Evolutionary conservation across 2,329 filamentous ascomycete genomes (phyloP).

Genomic region (Fusarium sambucinum): DNA sequence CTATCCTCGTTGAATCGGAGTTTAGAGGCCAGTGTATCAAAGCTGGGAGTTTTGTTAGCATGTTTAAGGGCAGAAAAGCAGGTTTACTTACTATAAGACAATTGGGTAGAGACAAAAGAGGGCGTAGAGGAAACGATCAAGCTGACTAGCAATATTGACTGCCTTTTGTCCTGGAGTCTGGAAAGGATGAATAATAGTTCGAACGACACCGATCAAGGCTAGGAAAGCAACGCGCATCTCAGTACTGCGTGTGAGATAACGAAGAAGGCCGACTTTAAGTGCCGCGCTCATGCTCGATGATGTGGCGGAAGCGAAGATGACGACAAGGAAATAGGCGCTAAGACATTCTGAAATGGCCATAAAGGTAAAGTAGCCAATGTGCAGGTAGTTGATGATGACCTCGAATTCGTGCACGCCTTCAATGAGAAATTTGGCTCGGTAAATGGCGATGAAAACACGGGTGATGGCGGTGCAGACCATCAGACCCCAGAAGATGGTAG

Average conservation of each 20-base stretch:
- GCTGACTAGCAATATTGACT: conserved; percentile 52
- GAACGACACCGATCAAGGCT: conserved; percentile 53
- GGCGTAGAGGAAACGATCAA: conserved; percentile 57
- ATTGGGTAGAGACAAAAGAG: conserved; percentile 57
- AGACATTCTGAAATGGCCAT: conserved; percentile 57
- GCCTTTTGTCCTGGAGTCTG: conserved; percentile 54
- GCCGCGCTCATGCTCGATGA: conserved; percentile 43
- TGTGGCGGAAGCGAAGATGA: conserved; percentile 52
- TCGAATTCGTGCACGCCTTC: conserved; percentile 39
- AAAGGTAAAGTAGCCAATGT: conserved; percentile 57
- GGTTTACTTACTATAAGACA: conserved; percentile 53
- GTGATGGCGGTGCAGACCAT: conserved; percentile 64
- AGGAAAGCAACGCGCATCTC: conserved; percentile 56
- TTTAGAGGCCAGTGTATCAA: conserved; percentile 52
- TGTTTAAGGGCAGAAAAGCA: rapidly evolving
- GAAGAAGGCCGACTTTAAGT: conserved; percentile 51
- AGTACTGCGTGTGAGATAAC: conserved; percentile 55
- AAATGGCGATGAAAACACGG: conserved; percentile 56
- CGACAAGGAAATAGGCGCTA: conserved; percentile 56
- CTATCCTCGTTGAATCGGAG: conserved; percentile 41
- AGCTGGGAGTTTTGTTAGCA: conserved; percentile 27
- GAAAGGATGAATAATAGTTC: conserved; percentile 57
- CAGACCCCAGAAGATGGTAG: conserved; percentile 67
- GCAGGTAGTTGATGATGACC: conserved; percentile 53
- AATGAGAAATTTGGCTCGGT: conserved; percentile 50